These are phyloP conservation scores for Coemansia sp. DNA, from an alignment of 192 early-diverging fungal species.

Conservation along the genomic window DNA sequence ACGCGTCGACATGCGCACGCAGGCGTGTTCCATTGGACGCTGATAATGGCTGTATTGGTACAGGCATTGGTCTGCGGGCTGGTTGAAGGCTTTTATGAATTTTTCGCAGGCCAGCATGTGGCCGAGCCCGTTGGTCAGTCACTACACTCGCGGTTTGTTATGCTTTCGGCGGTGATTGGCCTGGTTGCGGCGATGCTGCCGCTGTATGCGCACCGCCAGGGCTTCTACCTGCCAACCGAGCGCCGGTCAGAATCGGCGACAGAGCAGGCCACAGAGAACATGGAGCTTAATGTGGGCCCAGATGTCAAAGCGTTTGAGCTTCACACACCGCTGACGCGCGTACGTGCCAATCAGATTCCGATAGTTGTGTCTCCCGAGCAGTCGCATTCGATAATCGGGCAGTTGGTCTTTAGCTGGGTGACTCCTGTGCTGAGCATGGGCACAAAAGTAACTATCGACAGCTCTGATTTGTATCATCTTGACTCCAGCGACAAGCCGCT, in stretches of 20 bases:
- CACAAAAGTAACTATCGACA: conserved; percentile 55
- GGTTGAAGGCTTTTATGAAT: neutral
- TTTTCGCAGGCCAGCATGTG: conserved; percentile 5
- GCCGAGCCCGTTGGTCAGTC: conserved; percentile 9
- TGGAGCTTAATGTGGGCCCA: neutral
- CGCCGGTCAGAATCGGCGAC: neutral
- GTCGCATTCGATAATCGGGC: conserved; percentile 24
- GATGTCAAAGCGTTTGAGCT: conserved; percentile 17
- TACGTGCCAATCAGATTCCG: conserved; percentile 23
- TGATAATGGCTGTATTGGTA: neutral
- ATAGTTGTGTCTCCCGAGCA: conserved; percentile 33
- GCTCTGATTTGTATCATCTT: conserved; percentile 65
- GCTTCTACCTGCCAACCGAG: conserved; percentile 21
- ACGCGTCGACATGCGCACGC: neutral
- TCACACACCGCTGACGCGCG: conserved; percentile 30
- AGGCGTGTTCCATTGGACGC: conserved; percentile 11
- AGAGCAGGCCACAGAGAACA: neutral
- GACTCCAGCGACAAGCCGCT: conserved; percentile 55
- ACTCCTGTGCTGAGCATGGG: conserved; percentile 64
- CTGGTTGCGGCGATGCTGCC: conserved; percentile 9
- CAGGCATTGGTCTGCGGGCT: neutral
- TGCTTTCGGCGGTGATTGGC: neutral
- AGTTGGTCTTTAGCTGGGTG: conserved; percentile 59
- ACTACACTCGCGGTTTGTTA: conserved; percentile 21
- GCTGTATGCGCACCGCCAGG: conserved; percentile 25